A percentile compares a stretch with the other conserved stretches of the same genome.
These are phyloP conservation scores for Isoetes engelmannii DNA, from an alignment of 83 land plant genomes.

Conservation along the genomic window DNA sequence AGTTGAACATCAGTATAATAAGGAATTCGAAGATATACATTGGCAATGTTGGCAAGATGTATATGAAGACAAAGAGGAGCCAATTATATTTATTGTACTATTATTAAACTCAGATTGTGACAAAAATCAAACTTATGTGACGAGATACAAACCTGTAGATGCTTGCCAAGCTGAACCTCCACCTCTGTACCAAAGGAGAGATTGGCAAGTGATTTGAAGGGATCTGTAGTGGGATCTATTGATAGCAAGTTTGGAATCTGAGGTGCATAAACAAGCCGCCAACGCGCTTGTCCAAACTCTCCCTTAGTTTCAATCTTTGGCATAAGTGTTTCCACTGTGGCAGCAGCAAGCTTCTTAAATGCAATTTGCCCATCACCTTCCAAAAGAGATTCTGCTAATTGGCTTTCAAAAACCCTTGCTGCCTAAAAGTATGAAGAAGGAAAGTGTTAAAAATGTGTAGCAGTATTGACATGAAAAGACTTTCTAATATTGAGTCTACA, in stretches of 20 bases:
- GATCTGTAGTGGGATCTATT: constrained; percentile 80
- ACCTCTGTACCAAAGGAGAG: constrained; percentile 94
- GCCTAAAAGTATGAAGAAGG: constrained; percentile 45
- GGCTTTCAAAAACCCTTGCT: constrained; percentile 89
- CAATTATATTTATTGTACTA: too few relatives aligned
- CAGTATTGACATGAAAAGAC: background rate
- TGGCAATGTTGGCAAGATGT: too few relatives aligned
- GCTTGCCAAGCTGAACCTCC: constrained; percentile 92
- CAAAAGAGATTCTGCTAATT: constrained; percentile 82
- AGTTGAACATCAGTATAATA: too few relatives aligned
- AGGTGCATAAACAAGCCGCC: constrained; percentile 98
- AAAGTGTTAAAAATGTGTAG: constrained; percentile 8
- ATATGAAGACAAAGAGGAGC: too few relatives aligned
- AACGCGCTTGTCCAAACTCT: constrained; percentile 95
- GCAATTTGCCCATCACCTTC: constrained; percentile 97
- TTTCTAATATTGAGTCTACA: too few relatives aligned
- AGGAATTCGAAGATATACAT: too few relatives aligned
- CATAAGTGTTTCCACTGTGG: constrained; percentile 94
- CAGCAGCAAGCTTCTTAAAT: constrained; percentile 91
- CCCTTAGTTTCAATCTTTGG: constrained; percentile 97
- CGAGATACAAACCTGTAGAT: constrained; percentile 65
- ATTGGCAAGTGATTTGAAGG: constrained; percentile 82
- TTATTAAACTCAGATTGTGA: background rate
- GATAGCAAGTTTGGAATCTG: constrained; percentile 89
- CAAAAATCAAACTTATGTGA: background rate